Evolutionary conservation across 2,329 filamentous ascomycete species (phyloP), one percentile per base, ranked within the genome.

Genomic region (Ophiostoma quercus): DNA sequence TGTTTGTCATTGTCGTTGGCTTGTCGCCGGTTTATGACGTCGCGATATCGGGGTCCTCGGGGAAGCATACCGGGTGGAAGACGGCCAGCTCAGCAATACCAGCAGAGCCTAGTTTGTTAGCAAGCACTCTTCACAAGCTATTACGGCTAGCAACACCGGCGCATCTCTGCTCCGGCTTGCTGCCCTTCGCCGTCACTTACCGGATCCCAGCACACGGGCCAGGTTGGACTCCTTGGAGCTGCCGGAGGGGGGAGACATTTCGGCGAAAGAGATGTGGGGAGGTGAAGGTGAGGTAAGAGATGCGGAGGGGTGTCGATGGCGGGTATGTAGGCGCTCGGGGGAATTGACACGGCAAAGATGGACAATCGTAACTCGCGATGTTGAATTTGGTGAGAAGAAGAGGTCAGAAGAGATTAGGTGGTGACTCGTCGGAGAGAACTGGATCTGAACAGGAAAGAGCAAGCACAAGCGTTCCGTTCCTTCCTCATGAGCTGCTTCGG

Each of bases 71-170:
- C 74, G 92, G 92, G 79, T 96, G 92, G 85, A 97, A 97, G 79
- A 97, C 88, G 77, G 92, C 88, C 77, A 97, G 84, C 82, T 97
- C 94, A 76, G 94, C 90, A 79, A 97, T 94, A 84, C 94, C 94
- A 78, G 94, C 93, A 78, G 89, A 92, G 77, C 94, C 94, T 97
- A 67, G 43, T 62, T 71, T 68, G 29, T 60, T 39, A 47, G 39
- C 57, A 57, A 41, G 19, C 66, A 16, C 37, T 25, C 9, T 65
- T n/a, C 34, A 34, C 34, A 34, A 39, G 29, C 60, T 19, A 19
- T 29, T 34, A 16, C 29, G 14, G 25, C 54, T 12, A 32, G 19
- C 16, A 37, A 2, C 47, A 34, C 19, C 25, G 22, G 51, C n/a
- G n/a, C 51, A 57, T 12, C 47, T 25, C 51, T 57, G 51, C 51